These are phyloP conservation scores for Otatea glauca DNA, from an alignment of 176 grass and related monocot genomes.

Conservation along the genomic window DNA sequence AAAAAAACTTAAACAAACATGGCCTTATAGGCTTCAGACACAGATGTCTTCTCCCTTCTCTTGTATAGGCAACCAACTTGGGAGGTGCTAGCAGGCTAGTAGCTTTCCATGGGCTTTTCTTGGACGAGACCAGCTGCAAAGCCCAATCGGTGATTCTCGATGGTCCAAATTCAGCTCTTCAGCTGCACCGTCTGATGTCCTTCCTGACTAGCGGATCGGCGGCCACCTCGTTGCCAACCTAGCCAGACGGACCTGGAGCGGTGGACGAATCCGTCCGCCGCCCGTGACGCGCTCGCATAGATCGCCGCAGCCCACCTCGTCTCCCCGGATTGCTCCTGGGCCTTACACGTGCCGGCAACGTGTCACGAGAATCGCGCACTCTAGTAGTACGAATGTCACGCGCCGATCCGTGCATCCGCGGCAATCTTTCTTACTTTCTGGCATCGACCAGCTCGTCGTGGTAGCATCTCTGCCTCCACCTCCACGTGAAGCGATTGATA, in stretches of 20 bases:
- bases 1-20: too few relatives aligned
- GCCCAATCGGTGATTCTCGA: too few relatives aligned
- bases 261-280: neutral
- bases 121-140: too few relatives aligned
- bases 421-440: neutral
- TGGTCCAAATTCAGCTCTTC: neutral
- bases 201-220: neutral
- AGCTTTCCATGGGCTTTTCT: too few relatives aligned
- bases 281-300: neutral
- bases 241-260: too few relatives aligned
- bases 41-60: too few relatives aligned
- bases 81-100: too few relatives aligned
- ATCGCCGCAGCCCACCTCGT: neutral
- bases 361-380: neutral
- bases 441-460: neutral
- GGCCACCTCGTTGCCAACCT: too few relatives aligned
- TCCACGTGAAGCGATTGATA: neutral
- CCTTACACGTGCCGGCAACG: slow-evolving; percentile 9
- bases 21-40: too few relatives aligned
- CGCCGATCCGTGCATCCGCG: neutral
- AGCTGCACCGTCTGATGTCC: neutral
- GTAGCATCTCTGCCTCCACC: neutral
- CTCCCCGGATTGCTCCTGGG: neutral
- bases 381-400: neutral
- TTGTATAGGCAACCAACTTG: too few relatives aligned